Base-by-base conservation (phyloP, 345 rosid species). In the Nasturtium officinale region DNA sequence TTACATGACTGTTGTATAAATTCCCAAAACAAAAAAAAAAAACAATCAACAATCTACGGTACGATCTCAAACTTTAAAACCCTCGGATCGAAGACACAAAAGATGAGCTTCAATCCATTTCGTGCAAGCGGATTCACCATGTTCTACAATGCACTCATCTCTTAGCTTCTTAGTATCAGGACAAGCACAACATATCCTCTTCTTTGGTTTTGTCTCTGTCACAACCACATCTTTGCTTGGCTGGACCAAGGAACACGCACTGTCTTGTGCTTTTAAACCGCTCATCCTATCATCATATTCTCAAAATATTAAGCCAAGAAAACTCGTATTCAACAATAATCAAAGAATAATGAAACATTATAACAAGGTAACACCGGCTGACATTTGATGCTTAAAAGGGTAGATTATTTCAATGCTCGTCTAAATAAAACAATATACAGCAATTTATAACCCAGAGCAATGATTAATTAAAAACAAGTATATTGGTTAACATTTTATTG, bases 61-160 rank as follows among this genome's bases (percentile, higher is more conserved):
- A 23, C 25, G 25, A 1, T 23, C 68, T 93, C 81, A 93, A 71
- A 93, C 85, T 45, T 87, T 89, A 51, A 90, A 93, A 48, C 91
- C 97, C 79, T 93, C 97, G 0, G 90, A 86, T 15, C 91, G 91
- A 73, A 93, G 96, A 81, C 97, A 90, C 56, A 43, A 52, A 21
- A 71, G 80, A 82, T 93, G 97, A 85, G 96, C 98, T 75, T 90
- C 92, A 4, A 90, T 93, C 96, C 94, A 90, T 81, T 93, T 90
- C 9, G 80, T 82, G 72, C 98, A 90, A 56, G 94, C 90, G 21
- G 82, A 83, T 85, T 93, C 94, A 58, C 89, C 96, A 17, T 90
- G 89, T 78, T 87, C 78, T 43, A 93, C 89, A 15, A 93, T 83
- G 85, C 98, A 93, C 72, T 87, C 96, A 38, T 94, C 98, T 79